phyloP scores from a whole-genome alignment of 805 yeast species.

The Nakazawaea ambrosiae region DNA sequence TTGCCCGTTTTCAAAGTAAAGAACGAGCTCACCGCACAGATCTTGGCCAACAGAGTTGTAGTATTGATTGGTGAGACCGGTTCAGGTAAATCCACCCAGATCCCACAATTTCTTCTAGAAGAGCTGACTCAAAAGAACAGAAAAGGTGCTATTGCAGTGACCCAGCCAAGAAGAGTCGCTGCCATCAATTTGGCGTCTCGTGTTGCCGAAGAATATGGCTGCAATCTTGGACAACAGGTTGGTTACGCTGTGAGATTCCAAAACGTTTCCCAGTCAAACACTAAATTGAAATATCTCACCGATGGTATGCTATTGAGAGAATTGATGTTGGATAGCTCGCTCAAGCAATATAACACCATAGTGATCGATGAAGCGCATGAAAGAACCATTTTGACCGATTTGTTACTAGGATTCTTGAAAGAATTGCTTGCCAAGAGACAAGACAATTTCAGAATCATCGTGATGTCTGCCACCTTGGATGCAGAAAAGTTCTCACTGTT shows the following conservation, averaged over 20 bases:
- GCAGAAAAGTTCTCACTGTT: slow-evolving; percentile 81
- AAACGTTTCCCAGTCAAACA: slow-evolving; percentile 47
- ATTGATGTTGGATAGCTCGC: slow-evolving; percentile 63
- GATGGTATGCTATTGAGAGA: slow-evolving; percentile 98
- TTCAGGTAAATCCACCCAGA: slow-evolving; percentile 95
- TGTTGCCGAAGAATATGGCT: slow-evolving; percentile 84
- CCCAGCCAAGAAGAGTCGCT: slow-evolving; percentile 97
- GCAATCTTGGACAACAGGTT: slow-evolving; percentile 68
- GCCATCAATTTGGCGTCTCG: slow-evolving; percentile 91
- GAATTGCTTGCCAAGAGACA: slow-evolving; percentile 47
- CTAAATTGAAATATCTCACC: slow-evolving; percentile 79
- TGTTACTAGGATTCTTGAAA: slow-evolving; percentile 83
- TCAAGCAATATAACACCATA: slow-evolving; percentile 65
- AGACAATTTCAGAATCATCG: slow-evolving; percentile 58
- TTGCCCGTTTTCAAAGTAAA: slow-evolving; percentile 76
- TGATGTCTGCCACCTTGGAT: slow-evolving; percentile 97
- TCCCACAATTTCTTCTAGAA: slow-evolving; percentile 82
- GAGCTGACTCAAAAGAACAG: slow-evolving; percentile 19
- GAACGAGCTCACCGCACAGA: slow-evolving; percentile 49
- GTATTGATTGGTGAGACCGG: slow-evolving; percentile 95
- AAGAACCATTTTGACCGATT: slow-evolving; percentile 85
- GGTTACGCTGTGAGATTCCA: slow-evolving; percentile 94
- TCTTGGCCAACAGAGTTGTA: slow-evolving; percentile 56
- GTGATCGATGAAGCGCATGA: slow-evolving; percentile 97
- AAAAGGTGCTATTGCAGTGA: slow-evolving; percentile 66